Evolutionary conservation across 441 rosid genomes (phyloP).

Genomic region (Corymbia citriodora): DNA sequence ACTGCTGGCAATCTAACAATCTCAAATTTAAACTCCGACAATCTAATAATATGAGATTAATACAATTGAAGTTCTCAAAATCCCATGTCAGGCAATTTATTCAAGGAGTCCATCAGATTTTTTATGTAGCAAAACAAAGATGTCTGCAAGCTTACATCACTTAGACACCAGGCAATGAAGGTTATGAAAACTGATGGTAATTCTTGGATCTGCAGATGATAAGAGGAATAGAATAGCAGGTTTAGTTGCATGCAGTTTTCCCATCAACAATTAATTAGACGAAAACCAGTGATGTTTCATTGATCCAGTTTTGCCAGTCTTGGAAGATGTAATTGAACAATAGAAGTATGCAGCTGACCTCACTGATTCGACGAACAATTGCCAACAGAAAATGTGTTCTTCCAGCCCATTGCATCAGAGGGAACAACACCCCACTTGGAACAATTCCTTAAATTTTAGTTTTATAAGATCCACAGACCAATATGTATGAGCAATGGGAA

Average conservation of each 20-base stretch:
- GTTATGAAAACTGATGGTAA: conserved; percentile 59
- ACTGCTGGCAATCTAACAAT: neutral
- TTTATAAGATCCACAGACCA: neutral
- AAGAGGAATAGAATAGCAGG: neutral
- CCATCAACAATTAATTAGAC: neutral
- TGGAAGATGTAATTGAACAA: neutral
- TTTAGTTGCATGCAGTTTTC: neutral
- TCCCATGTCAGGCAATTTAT: neutral
- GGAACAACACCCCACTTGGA: conserved; percentile 75
- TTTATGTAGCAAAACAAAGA: neutral
- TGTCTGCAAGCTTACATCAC: conserved; percentile 46
- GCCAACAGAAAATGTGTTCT: conserved; percentile 61
- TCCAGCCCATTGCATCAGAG: conserved; percentile 86
- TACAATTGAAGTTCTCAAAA: neutral
- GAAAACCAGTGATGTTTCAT: neutral
- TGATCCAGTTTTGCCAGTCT: neutral
- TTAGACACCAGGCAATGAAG: conserved; percentile 63
- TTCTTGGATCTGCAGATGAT: conserved; percentile 49
- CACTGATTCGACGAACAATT: conserved; percentile 35
- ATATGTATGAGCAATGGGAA: neutral
- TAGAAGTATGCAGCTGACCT: conserved; percentile 31
- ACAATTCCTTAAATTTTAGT: conserved; percentile 46
- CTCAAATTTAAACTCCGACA: neutral
- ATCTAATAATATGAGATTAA: neutral
- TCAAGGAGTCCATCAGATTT: neutral